Conservation (phyloP, 768 basidiomycete species). For the Myochromella boudieri region DNA sequence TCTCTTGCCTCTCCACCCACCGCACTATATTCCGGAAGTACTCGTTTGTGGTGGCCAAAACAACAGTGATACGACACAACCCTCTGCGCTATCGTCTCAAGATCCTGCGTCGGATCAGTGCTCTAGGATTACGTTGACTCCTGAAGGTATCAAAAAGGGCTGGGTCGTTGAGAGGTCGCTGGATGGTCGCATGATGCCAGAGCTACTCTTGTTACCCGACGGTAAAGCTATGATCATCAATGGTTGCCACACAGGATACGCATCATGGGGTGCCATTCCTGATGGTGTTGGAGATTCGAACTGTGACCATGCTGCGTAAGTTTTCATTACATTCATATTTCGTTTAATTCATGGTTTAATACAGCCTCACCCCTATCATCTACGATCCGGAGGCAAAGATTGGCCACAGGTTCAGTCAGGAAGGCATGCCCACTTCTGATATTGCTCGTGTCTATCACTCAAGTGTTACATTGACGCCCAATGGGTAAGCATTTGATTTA, state of each 20-base stretch:
- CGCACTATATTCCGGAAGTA: constrained; percentile 41
- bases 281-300: constrained; percentile 29
- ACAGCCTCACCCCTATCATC: constrained; percentile 39
- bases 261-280: too few relatives aligned
- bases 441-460: constrained; percentile 65
- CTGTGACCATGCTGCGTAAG: constrained; percentile 25
- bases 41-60: constrained; percentile 45
- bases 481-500: constrained; percentile 40
- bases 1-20: constrained; percentile 34
- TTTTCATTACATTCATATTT: constrained; percentile 7
- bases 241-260: constrained; percentile 40
- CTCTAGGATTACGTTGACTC: constrained; percentile 37
- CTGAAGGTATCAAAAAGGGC: constrained; percentile 37
- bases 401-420: constrained; percentile 46
- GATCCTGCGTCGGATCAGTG: constrained; percentile 41
- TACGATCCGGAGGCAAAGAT: constrained; percentile 43
- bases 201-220: constrained; percentile 37
- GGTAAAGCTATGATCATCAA: constrained; percentile 40
- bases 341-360: too few relatives aligned
- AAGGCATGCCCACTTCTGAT: constrained; percentile 36
- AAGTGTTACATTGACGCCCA: constrained; percentile 51
- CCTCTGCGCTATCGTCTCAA: constrained; percentile 32
- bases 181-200: constrained; percentile 34
- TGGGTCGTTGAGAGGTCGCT: constrained; percentile 47
- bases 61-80: constrained; percentile 25